Percentiles rank a stretch among this genome's conserved stretches.
Evolutionary conservation across 1,139 yeast genomes (phyloP).

Genomic region (Kodamaea fungicola): DNA sequence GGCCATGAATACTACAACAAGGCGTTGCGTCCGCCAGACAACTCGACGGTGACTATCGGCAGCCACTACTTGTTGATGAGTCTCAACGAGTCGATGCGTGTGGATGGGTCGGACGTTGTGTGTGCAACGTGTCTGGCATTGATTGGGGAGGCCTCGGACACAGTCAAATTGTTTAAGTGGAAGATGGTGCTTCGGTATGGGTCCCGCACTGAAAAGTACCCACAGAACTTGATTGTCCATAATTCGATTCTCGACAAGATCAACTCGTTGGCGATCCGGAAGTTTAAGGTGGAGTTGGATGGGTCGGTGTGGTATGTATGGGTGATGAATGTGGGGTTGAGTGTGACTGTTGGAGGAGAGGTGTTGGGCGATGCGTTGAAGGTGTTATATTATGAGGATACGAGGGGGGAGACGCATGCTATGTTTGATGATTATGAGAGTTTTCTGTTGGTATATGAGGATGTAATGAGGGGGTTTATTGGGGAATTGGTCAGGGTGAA

Average conservation of each 20-base stretch:
- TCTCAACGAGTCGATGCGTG: conserved; percentile 11
- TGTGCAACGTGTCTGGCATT: conserved; percentile 28
- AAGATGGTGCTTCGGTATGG: conserved; percentile 33
- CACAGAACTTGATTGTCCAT: conserved; percentile 34
- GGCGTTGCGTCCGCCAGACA: conserved; percentile 42
- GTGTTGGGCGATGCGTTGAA: conserved; percentile 15
- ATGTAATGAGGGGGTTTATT: conserved; percentile 19
- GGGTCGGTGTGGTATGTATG: conserved; percentile 15
- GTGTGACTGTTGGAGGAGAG: conserved; percentile 11
- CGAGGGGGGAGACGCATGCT: conserved; percentile 3
- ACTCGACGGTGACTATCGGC: conserved; percentile 51
- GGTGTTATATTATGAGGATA: conserved; percentile 11
- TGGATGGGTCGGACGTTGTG: conserved; percentile 8
- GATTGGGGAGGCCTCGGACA: conserved; percentile 33
- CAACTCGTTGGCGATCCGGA: conserved; percentile 45
- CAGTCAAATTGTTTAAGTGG: conserved; percentile 59
- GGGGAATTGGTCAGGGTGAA: conserved; percentile 23
- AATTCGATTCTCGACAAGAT: conserved; percentile 42
- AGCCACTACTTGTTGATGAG: conserved; percentile 50
- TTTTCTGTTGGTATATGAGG: conserved; percentile 12
- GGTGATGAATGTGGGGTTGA: conserved; percentile 21
- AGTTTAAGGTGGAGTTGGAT: conserved; percentile 33
- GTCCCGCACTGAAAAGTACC: conserved; percentile 21
- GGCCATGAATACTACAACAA: conserved; percentile 29
- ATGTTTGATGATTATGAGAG: conserved; percentile 16